Base-by-base conservation (phyloP, 257 asterid species). In the Jaltomata sinuosa region DNA sequence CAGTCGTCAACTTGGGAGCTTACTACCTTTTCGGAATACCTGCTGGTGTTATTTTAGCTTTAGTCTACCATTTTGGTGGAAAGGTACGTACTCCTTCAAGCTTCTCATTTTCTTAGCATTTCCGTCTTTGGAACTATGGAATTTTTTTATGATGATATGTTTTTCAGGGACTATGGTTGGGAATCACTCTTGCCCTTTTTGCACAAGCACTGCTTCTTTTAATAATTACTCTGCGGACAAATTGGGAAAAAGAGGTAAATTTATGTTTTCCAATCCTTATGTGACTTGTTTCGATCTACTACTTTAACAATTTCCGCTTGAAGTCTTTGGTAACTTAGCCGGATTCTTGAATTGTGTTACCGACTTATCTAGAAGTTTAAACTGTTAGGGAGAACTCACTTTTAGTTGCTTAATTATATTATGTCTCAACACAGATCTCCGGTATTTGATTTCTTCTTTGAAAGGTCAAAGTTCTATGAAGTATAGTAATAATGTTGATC, bases 21-120 rank as follows among this genome's bases (percentile, higher is more conserved):
- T 86, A 82, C 83, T 86, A 86, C 67, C 85, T 86, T 34, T 6
- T 77, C 2, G 88, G 88, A 27, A 50, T 85, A 22, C 88, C 84
- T 19, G 49, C 71, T 76, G 88, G 62, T 34, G 32, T 86, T 45
- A 9, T 86, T 14, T 79, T 86, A 53, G 85, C 85, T n/a, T 86
- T 86, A 49, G 68, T 38, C 38, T 57, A 74, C n/a, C 85, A 76
- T 50, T 9, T 76, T 64, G 74, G 84, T 49, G 88, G 88, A 40
- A 86, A 40, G 84, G 86, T 85, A 53, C 7, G 84, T 85, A 85
- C 11, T 64, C 72, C 19, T 29, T 29, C 19, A 64, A 5, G 38
- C 36, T 22, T 27, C 55, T 76, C 31, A 45, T 34, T 50, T 14
- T n/a, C n/a, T 78, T 79, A 6, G 54, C 19, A 22, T 74, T 40